Percentiles rank a stretch among this genome's conserved stretches.
These are phyloP conservation scores for Phlegmacium glaucopus DNA, from an alignment of 768 basidiomycete species.

Conservation along the genomic window DNA sequence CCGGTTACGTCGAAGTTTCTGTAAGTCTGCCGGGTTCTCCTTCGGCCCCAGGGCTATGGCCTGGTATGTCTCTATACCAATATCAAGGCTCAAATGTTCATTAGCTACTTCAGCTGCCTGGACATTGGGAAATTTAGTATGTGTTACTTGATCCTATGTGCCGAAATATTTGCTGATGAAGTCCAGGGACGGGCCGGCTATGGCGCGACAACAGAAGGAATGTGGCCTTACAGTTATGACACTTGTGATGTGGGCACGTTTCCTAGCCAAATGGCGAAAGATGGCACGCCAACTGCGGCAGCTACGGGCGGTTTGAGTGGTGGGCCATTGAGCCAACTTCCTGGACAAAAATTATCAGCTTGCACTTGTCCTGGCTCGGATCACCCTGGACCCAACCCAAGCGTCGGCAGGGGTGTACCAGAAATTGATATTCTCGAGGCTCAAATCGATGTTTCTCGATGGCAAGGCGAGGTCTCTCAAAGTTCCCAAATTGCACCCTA, in stretches of 20 bases:
- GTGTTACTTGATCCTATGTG: constrained; percentile 9
- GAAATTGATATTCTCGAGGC: constrained; percentile 95
- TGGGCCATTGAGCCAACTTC: constrained; percentile 65
- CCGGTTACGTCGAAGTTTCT: constrained; percentile 85
- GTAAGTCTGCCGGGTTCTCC: constrained; percentile 69
- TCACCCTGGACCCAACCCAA: constrained; percentile 80
- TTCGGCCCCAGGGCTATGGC: constrained; percentile 75
- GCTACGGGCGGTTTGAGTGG: constrained; percentile 50
- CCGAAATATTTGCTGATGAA: constrained; percentile 11
- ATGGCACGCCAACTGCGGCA: constrained; percentile 56
- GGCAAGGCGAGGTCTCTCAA: constrained; percentile 72
- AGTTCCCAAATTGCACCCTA: constrained; percentile 80
- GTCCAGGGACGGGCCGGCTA: constrained; percentile 80
- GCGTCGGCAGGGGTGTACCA: constrained; percentile 74
- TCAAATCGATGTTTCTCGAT: constrained; percentile 52
- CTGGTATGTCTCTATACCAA: constrained; percentile 44
- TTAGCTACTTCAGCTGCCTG: constrained; percentile 44
- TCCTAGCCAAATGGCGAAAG: constrained; percentile 68
- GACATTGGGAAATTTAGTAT: constrained; percentile 74
- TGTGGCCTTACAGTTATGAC: constrained; percentile 85
- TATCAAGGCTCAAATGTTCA: background rate
- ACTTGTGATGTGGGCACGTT: constrained; percentile 85
- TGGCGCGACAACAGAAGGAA: constrained; percentile 85
- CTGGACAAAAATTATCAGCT: constrained; percentile 82
- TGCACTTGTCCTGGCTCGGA: constrained; percentile 86